Conservation (phyloP, 495 filamentous ascomycete species). For the Immersiella caudata region DNA sequence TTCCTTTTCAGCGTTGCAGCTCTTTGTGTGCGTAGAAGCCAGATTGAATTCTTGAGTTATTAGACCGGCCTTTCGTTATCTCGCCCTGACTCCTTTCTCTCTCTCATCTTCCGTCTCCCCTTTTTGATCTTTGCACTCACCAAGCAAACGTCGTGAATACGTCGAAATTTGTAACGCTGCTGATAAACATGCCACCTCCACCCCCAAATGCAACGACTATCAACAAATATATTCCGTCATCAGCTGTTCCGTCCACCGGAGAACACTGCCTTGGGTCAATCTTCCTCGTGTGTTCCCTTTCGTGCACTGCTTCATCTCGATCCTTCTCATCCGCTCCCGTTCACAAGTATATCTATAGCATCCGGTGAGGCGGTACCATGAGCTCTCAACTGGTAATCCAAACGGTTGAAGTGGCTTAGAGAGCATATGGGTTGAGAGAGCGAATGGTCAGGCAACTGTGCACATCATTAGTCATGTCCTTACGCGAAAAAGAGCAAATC, state of each 20-base stretch:
- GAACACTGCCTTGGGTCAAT: conserved; percentile 1
- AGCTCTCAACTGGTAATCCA: neutral
- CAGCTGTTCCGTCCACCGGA: neutral
- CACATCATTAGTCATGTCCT: conserved; percentile 40
- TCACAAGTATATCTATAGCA: neutral
- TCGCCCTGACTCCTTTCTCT: neutral
- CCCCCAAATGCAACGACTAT: conserved; percentile 14
- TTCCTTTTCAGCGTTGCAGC: neutral
- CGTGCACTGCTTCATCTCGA: neutral
- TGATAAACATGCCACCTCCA: neutral
- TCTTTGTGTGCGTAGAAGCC: neutral
- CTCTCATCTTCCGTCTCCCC: neutral
- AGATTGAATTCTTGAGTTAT: conserved; percentile 8
- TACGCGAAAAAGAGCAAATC: neutral
- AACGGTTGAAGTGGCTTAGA: conserved; percentile 51
- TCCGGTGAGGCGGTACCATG: neutral
- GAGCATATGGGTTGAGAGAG: conserved; percentile 93
- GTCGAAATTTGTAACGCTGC: neutral
- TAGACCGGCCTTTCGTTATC: neutral
- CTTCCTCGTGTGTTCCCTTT: neutral
- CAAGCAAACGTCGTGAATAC: neutral
- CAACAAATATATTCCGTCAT: conserved; percentile 14
- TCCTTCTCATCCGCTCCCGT: neutral
- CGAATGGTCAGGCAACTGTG: conserved; percentile 93
- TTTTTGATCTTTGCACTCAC: neutral